phyloP scores from a whole-genome alignment of 2,329 filamentous ascomycete species.

The Mariannaea sp. region DNA sequence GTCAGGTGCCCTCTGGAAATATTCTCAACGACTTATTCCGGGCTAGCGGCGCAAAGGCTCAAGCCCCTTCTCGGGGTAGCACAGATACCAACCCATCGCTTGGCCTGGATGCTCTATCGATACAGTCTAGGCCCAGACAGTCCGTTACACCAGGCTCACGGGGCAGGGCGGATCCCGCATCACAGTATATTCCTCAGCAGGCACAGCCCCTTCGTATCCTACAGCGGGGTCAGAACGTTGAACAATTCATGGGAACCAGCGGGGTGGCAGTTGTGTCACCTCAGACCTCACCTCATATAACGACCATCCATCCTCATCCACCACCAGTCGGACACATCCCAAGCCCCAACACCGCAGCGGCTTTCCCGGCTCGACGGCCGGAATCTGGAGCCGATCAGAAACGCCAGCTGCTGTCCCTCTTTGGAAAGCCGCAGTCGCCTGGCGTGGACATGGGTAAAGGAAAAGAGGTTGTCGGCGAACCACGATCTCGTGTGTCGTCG shows the following conservation, averaged over 20 bases:
- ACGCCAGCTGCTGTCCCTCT: conserved; percentile 61
- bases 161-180: conserved; percentile 22
- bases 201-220: conserved; percentile 43
- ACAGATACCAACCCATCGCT: conserved; percentile 23
- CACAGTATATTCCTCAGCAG: conserved; percentile 24
- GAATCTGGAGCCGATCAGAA: conserved; percentile 42
- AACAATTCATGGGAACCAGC: conserved; percentile 27
- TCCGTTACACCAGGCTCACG: conserved; percentile 22
- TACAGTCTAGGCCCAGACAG: conserved; percentile 24
- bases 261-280: conserved; percentile 24
- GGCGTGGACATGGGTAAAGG: conserved; percentile 33
- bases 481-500: conserved; percentile 49
- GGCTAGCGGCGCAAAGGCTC: conserved; percentile 20
- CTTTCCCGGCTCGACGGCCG: conserved; percentile 30
- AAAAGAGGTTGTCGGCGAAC: conserved; percentile 33
- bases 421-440: conserved; percentile 52
- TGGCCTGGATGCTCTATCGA: conserved; percentile 31
- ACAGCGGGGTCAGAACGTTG: conserved; percentile 40
- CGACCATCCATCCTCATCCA: conserved; percentile 28
- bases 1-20: conserved; percentile 23
- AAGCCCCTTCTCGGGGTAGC: conserved; percentile 22
- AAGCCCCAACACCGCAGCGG: conserved; percentile 27
- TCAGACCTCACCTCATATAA: conserved; percentile 29
- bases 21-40: conserved; percentile 31
- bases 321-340: conserved; percentile 20